Base-by-base conservation (phyloP, 495 filamentous ascomycete genomes). In the Evernia prunastri region DNA sequence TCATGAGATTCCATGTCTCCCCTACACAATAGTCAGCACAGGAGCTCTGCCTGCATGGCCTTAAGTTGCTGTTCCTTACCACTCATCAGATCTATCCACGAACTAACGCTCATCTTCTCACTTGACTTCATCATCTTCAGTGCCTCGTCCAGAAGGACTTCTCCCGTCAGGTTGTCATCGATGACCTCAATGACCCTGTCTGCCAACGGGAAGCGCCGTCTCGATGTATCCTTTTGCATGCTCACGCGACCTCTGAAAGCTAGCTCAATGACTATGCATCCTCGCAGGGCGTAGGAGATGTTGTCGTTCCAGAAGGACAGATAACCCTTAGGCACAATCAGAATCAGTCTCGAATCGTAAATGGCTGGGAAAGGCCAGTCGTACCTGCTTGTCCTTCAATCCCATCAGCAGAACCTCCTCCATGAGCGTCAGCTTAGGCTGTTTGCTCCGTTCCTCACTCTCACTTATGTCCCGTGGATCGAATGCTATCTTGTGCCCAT, bases 261-360 rank as follows among this genome's bases (percentile, higher is more conserved):
- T 64, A 98, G 80, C 73, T 98, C 94, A 71, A 97, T 90, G 66
- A 98, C 95, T 72, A 98, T 97, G 75, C 94, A 98, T 68, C 94
- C 94, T 72, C 94, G 87, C 65, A 98, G 80, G 63, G 94, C 94
- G 75, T 98, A 98, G 36, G 92, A 96, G 64, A 98, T 98, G 76
- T 98, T 97, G 76, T 98, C 94, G 74, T 98, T 98, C 94, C 94
- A 98, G 78, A 97, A 97, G 11, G 95, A 97, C 65, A 97, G 86
- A 75, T 97, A 96, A 67, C 94, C 94, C 90, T 96, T 70, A 66
- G 51, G 58, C 54, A 60, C 53, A 62, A 7, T 70, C 47, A 70
- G 47, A 39, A 59, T 63, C 36, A 56, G 63, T 45, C 37, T 43
- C 31, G 33, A 23, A 33, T 59, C 56, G 33, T 8, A 29, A 15